Evolutionary conservation across 768 basidiomycete genomes (phyloP), one percentile per base, ranked within the genome.

Genomic region (Scleroderma citrinum): DNA sequence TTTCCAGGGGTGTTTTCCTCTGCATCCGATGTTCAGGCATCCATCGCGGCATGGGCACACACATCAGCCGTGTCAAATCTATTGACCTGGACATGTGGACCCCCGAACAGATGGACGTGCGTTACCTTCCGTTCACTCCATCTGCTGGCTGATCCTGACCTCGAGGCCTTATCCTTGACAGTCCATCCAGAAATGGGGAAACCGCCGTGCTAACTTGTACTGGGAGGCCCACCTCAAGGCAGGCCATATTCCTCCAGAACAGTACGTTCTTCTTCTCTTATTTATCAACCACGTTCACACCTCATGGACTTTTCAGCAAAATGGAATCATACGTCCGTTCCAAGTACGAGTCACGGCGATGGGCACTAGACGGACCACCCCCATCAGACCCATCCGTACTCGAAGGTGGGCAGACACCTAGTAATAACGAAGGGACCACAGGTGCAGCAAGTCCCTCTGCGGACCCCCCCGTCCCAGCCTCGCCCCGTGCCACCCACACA

Each of bases 61-160:
- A 99, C 68, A 96, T 98, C 67, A 90, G 88, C 70, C 90, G 87
- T 63, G 89, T 99, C 64, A 96, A 96, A 63, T 95, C 92, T 3
- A 90, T 99, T 47, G 95, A 99, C 70, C 82, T 99, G 47, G 95
- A 99, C 59, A 81, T 88, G 16, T 99, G 95, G 95, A 95, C 92
- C 7, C 91, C 92, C 3, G 93, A 97, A 54, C 95, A 99, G 71
- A 94, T 99, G 87, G 82, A 85, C 71, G 93, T 92, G 58, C 52
- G 78, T 56, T 23, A 49, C 13, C 5, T 1, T 35, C 43, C 20
- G 24, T 23, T 24, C 21, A n/a, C n/a, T n/a, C n/a, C n/a, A n/a
- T 40, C 6, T 40, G 6, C 19, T 40, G 14, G 8, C 21, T 23
- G 39, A 13, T 16, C 2, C 39, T 40, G 20, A 40, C n/a, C n/a